Evolutionary conservation across 2,329 filamentous ascomycete genomes (phyloP).

Genomic region (Fusarium sambucinum): DNA sequence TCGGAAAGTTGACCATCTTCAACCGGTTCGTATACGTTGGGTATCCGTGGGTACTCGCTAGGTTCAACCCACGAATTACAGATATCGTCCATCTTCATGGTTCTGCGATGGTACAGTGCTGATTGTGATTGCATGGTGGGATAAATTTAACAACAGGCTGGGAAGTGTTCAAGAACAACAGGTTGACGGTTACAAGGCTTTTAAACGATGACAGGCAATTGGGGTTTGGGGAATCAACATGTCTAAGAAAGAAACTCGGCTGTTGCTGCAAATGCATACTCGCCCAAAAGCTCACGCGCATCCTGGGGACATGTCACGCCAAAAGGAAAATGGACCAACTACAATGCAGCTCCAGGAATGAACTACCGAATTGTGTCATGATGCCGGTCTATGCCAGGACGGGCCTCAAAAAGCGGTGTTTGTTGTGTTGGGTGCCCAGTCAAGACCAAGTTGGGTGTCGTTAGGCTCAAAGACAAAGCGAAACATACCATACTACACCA

Average conservation of each 20-base stretch:
- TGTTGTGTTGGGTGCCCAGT: conserved; percentile 37
- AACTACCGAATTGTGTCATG: conserved; percentile 14
- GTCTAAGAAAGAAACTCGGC: conserved; percentile 5
- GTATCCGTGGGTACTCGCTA: conserved; percentile 38
- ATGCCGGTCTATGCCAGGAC: conserved; percentile 16
- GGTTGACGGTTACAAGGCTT: background rate
- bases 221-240: conserved; percentile 3
- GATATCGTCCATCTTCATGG: conserved; percentile 31
- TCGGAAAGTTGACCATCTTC: conserved; percentile 13
- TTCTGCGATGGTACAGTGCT: conserved; percentile 25
- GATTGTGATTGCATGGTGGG: conserved; percentile 18
- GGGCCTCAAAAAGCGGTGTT: conserved; percentile 35
- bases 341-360: conserved; percentile 10
- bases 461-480: conserved; percentile 34
- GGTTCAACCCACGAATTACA: conserved; percentile 36
- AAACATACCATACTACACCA: conserved; percentile 7
- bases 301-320: conserved; percentile 32
- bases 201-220: conserved; percentile 8
- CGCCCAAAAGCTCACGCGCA: conserved; percentile 41
- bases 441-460: conserved; percentile 38
- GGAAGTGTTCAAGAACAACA: background rate
- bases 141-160: background rate
- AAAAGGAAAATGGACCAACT: conserved; percentile 28
- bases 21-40: conserved; percentile 44
- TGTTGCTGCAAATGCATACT: conserved; percentile 31